phyloP scores from a whole-genome alignment of 106 monocot genomes.

The Dendrobium catenatum region DNA sequence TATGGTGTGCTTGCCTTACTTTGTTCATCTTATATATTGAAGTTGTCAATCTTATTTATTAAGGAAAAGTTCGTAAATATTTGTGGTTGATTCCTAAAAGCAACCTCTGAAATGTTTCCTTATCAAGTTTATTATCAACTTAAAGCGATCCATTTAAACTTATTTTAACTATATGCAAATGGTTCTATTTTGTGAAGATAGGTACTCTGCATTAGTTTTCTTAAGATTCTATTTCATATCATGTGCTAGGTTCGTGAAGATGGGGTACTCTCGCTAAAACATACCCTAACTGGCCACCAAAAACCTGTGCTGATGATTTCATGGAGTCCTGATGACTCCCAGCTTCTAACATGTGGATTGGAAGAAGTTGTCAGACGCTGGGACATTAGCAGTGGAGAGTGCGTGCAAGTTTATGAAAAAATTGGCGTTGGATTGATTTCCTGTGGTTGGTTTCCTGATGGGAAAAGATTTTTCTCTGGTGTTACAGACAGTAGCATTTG shows the following conservation, averaged over 20 bases:
- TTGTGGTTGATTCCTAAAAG: too few relatives aligned
- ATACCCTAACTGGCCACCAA: conserved; percentile 61
- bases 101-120: neutral
- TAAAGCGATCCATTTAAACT: neutral
- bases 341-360: conserved; percentile 79
- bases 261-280: conserved; percentile 57
- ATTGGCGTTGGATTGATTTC: conserved; percentile 52
- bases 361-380: conserved; percentile 73
- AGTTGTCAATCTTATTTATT: too few relatives aligned
- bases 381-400: conserved; percentile 61
- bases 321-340: conserved; percentile 71
- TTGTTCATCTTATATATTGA: too few relatives aligned
- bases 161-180: neutral
- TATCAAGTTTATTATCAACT: neutral
- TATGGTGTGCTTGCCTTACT: too few relatives aligned
- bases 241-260: conserved; percentile 55
- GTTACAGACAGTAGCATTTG: conserved; percentile 53
- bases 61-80: too few relatives aligned
- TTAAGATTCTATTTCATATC: neutral
- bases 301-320: conserved; percentile 77
- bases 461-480: conserved; percentile 45
- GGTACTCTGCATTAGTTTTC: neutral
- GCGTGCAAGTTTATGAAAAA: conserved; percentile 56
- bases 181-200: neutral
- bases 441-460: conserved; percentile 81